Evolutionary conservation across 192 early-diverging fungal species (phyloP).

Genomic region (Coemansia guatemalensis): DNA sequence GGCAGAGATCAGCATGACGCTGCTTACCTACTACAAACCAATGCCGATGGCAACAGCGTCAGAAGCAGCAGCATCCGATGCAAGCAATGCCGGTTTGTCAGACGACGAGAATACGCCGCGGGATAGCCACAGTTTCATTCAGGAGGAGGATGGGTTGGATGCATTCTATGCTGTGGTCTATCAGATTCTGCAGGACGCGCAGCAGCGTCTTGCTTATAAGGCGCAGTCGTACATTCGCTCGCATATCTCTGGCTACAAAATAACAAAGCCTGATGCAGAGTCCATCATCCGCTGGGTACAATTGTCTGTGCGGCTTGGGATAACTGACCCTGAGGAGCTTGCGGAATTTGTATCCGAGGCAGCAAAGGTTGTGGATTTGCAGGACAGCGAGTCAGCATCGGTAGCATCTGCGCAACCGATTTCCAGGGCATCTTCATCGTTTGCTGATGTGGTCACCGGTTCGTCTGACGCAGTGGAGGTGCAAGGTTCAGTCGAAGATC

Average conservation of each 20-base stretch:
- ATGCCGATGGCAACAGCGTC: neutral
- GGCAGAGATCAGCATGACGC: constrained; percentile 71
- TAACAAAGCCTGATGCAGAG: constrained; percentile 14
- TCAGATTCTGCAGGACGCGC: constrained; percentile 85
- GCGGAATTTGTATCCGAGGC: neutral
- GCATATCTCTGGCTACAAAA: constrained; percentile 21
- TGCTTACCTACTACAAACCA: constrained; percentile 29
- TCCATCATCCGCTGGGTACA: constrained; percentile 21
- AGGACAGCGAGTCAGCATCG: constrained; percentile 4
- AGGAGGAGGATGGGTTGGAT: constrained; percentile 52
- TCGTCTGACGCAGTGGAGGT: too few relatives aligned
- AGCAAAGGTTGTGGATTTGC: neutral
- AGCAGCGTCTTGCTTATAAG: constrained; percentile 85
- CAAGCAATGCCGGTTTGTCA: neutral
- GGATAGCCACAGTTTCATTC: constrained; percentile 12
- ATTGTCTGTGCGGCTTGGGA: constrained; percentile 17
- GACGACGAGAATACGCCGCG: neutral
- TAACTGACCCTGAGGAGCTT: constrained; percentile 20
- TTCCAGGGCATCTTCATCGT: neutral
- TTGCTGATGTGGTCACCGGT: neutral
- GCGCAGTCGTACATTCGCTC: constrained; percentile 74
- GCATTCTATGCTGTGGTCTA: constrained; percentile 67
- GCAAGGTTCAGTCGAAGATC: too few relatives aligned
- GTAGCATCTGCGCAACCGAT: neutral
- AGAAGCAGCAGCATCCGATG: neutral